phyloP scores from a whole-genome alignment of 352 stramenopile genomes.

The Pythium biforme region DNA sequence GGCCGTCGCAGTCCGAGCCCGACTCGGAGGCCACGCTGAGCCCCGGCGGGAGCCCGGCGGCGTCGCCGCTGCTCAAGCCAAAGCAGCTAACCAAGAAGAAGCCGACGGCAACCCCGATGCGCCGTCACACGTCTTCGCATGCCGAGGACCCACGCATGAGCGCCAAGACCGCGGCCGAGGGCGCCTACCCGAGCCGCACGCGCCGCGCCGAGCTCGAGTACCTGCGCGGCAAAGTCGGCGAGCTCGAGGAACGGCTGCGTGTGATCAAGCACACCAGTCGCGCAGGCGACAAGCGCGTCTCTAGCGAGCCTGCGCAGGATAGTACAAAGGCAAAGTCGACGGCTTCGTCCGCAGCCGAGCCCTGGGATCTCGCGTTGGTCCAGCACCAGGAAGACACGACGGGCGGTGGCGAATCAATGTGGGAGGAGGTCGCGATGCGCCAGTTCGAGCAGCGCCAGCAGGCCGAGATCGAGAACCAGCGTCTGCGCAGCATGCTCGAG shows the following conservation, averaged over 20 bases:
- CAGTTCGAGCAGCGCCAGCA: conserved; percentile 31
- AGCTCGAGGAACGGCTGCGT: conserved; percentile 22
- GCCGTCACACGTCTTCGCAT: conserved; percentile 1
- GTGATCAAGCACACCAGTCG: conserved; percentile 23
- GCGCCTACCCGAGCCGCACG: conserved; percentile 24
- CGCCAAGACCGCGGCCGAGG: conserved; percentile 18
- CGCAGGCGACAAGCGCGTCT: neutral
- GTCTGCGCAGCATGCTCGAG: conserved; percentile 50
- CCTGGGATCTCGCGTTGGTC: conserved; percentile 10
- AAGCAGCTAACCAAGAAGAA: neutral
- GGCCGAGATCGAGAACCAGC: conserved; percentile 53
- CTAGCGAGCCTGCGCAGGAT: neutral
- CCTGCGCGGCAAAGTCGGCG: conserved; percentile 15
- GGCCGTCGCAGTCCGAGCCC: conserved; percentile 20
- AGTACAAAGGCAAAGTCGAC: neutral
- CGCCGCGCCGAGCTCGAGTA: conserved; percentile 24
- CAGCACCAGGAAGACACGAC: neutral
- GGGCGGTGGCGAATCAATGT: conserved; percentile 11
- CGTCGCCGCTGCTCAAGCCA: conserved; percentile 12
- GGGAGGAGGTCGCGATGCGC: conserved; percentile 23
- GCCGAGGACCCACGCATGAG: conserved; percentile 21
- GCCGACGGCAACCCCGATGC: neutral
- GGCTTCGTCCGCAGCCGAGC: neutral
- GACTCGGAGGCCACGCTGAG: conserved; percentile 16
- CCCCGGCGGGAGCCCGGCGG: conserved; percentile 5